These are phyloP conservation scores for Pueraria montana DNA, from an alignment of 306 rosid species.

Conservation along the genomic window DNA sequence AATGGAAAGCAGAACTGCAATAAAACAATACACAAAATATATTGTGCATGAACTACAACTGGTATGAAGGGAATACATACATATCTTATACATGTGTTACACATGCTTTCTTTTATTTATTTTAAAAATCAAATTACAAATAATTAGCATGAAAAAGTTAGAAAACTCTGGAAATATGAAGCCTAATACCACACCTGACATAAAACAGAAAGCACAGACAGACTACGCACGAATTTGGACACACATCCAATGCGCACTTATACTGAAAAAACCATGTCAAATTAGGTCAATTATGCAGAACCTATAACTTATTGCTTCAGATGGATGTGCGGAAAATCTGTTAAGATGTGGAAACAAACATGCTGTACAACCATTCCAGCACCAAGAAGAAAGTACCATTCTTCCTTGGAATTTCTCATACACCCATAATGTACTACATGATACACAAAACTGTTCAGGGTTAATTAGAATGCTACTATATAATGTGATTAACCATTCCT, in stretches of 20 bases:
- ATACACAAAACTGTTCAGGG: slow-evolving; percentile 15
- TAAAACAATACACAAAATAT: slow-evolving; percentile 3
- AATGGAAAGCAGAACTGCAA: slow-evolving; percentile 18
- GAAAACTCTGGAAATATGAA: background rate
- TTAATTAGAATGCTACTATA: slow-evolving; percentile 36
- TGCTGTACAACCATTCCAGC: background rate
- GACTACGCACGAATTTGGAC: background rate
- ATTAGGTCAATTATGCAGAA: slow-evolving; percentile 1
- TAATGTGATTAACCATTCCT: slow-evolving; percentile 47
- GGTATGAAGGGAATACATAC: slow-evolving; percentile 12
- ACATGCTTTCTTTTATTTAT: background rate
- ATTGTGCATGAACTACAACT: slow-evolving; percentile 5
- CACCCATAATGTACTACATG: slow-evolving; percentile 36
- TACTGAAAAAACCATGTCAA: background rate
- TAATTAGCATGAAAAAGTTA: background rate
- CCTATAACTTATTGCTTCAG: background rate
- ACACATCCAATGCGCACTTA: background rate
- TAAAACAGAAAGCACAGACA: slow-evolving; percentile 21
- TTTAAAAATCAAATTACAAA: slow-evolving; percentile 11
- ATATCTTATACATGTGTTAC: background rate
- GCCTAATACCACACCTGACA: background rate
- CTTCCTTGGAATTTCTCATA: background rate
- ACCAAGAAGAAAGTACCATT: too few relatives aligned
- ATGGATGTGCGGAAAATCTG: background rate
- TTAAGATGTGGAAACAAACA: background rate